A percentile compares a stretch with the other conserved stretches of the same genome.
Conservation (phyloP, 1,139 yeast genomes). For the Pichia sp. region DNA sequence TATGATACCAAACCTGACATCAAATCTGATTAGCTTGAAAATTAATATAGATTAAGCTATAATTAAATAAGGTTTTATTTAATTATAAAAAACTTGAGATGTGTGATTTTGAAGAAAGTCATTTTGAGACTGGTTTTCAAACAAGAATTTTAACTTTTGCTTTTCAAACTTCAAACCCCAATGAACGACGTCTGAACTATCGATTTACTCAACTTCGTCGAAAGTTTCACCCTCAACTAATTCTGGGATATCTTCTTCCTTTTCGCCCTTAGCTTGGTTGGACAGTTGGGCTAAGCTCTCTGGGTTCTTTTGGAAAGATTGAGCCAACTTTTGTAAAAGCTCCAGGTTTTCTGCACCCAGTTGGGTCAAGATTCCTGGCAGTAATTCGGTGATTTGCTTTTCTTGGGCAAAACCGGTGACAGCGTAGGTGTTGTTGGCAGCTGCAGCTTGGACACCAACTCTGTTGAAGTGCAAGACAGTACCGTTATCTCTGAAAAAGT, state of each 20-base stretch:
- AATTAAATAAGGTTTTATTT: not conserved
- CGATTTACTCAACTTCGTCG: constrained; percentile 41
- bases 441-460: constrained; percentile 92
- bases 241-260: constrained; percentile 80
- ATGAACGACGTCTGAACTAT: too few relatives aligned
- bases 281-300: constrained; percentile 40
- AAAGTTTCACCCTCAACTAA: constrained; percentile 94
- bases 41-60: not conserved
- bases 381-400: constrained; percentile 86
- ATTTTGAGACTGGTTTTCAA: too few relatives aligned
- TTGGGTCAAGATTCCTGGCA: constrained; percentile 94
- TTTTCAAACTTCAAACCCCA: too few relatives aligned
- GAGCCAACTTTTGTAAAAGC: constrained; percentile 85
- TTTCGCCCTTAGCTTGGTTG: constrained; percentile 45
- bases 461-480: constrained; percentile 93
- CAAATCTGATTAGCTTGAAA: not conserved
- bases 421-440: constrained; percentile 87
- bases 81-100: not conserved
- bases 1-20: not conserved
- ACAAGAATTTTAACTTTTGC: too few relatives aligned
- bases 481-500: constrained; percentile 96
- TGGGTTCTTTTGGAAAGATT: constrained; percentile 61
- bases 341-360: constrained; percentile 95
- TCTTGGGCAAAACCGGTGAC: constrained; percentile 95
- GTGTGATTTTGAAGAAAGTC: not conserved